phyloP scores from a whole-genome alignment of 163 green algal genomes.

The Chlorella variabilis region DNA sequence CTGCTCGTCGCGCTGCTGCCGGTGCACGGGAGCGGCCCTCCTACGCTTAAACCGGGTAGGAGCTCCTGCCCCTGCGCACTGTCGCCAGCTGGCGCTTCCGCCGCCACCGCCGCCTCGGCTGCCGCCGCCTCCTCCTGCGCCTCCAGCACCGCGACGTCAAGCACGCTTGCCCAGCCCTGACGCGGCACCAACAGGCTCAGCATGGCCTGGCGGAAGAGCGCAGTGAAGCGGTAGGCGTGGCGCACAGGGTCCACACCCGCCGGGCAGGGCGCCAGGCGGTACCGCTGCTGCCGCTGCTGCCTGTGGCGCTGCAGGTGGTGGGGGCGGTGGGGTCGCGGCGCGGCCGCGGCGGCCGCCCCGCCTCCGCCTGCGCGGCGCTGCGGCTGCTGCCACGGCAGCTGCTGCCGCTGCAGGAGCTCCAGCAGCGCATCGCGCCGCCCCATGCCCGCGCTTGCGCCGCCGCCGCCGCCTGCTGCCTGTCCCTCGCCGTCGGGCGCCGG shows the following conservation, averaged over 20 bases:
- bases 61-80: too few relatives aligned
- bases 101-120: background rate
- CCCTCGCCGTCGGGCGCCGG: background rate
- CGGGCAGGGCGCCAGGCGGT: slow-evolving; percentile 12
- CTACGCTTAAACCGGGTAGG: too few relatives aligned
- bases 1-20: background rate
- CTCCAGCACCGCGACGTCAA: slow-evolving; percentile 10
- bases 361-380: background rate
- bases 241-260: slow-evolving; percentile 18
- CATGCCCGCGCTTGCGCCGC: background rate
- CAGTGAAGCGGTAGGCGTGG: slow-evolving; percentile 8
- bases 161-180: background rate
- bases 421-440: slow-evolving; percentile 19
- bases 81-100: too few relatives aligned
- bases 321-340: background rate
- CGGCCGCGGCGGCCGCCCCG: background rate
- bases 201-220: background rate
- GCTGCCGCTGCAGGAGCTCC: background rate
- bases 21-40: too few relatives aligned
- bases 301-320: slow-evolving; percentile 18
- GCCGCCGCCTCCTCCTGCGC: background rate
- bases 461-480: background rate
- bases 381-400: background rate
- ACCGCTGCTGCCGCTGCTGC: slow-evolving; percentile 23
- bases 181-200: slow-evolving; percentile 29